phyloP scores from a whole-genome alignment of 2,329 filamentous ascomycete species.

The Fusarium verrucosum region DNA sequence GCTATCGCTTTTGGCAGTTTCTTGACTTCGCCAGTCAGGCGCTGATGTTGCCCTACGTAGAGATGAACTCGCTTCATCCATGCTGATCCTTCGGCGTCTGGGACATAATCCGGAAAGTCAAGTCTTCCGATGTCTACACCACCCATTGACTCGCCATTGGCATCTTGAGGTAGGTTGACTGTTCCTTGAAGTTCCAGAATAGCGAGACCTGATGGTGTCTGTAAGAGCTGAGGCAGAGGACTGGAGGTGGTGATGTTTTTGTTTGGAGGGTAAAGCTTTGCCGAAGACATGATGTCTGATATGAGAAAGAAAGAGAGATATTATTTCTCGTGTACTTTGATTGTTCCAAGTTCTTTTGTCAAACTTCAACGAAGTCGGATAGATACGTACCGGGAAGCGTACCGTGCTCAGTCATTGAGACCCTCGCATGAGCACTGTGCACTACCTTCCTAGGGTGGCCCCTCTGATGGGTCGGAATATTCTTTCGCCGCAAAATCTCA shows the following conservation, averaged over 20 bases:
- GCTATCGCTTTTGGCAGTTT: slow-evolving; percentile 82
- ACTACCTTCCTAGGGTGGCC: too few species aligned
- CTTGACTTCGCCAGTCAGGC: slow-evolving; percentile 89
- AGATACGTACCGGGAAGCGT: slow-evolving; percentile 12
- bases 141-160: slow-evolving; percentile 45
- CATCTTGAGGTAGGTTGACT: slow-evolving; percentile 74
- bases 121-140: slow-evolving; percentile 70
- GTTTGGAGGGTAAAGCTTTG: slow-evolving; percentile 54
- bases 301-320: not conserved
- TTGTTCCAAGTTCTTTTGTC: too few species aligned
- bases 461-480: slow-evolving; percentile 28
- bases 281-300: slow-evolving; percentile 47
- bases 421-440: too few species aligned
- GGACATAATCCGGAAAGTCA: slow-evolving; percentile 78
- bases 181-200: slow-evolving; percentile 92
- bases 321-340: too few species aligned
- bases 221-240: slow-evolving; percentile 82
- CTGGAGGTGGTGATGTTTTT: slow-evolving; percentile 46
- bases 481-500: slow-evolving; percentile 31
- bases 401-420: not conserved
- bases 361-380: not conserved
- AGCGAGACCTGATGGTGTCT: slow-evolving; percentile 88
- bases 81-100: slow-evolving; percentile 58
- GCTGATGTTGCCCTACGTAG: slow-evolving; percentile 88
- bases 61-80: slow-evolving; percentile 95